Evolutionary conservation across 73 alveolate genomes (phyloP).

Genomic region (Paramecium primaurelia): DNA sequence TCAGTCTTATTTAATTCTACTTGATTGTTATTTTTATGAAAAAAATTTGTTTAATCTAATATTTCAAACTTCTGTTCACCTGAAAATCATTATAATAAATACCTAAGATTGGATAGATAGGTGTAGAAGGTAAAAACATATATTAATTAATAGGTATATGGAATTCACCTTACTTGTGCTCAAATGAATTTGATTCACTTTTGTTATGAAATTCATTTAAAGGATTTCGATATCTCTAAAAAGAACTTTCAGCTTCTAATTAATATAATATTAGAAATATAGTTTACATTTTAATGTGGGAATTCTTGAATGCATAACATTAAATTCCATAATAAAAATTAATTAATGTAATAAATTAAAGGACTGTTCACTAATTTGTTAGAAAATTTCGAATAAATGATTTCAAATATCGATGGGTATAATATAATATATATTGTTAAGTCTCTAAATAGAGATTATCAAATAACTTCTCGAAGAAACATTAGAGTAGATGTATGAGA

Average conservation of each 20-base stretch:
- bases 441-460: neutral
- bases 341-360: neutral
- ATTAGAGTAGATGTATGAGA: neutral
- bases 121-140: neutral
- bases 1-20: neutral
- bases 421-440: neutral
- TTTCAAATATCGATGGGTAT: conserved; percentile 9
- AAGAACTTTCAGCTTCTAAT: conserved; percentile 17
- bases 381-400: conserved; percentile 35
- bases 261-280: neutral
- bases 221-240: conserved; percentile 35
- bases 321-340: neutral
- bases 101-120: neutral
- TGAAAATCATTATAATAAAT: neutral
- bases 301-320: neutral
- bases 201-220: neutral
- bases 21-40: neutral
- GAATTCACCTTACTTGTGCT: neutral
- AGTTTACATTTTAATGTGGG: neutral
- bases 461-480: conserved; percentile 32
- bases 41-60: neutral
- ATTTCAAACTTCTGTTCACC: neutral
- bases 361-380: neutral
- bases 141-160: neutral
- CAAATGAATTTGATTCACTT: conserved; percentile 16